Percentiles rank a stretch among this genome's conserved stretches.
Conservation (phyloP, 1,139 yeast species). For the Suhomyces ambrosiae region DNA sequence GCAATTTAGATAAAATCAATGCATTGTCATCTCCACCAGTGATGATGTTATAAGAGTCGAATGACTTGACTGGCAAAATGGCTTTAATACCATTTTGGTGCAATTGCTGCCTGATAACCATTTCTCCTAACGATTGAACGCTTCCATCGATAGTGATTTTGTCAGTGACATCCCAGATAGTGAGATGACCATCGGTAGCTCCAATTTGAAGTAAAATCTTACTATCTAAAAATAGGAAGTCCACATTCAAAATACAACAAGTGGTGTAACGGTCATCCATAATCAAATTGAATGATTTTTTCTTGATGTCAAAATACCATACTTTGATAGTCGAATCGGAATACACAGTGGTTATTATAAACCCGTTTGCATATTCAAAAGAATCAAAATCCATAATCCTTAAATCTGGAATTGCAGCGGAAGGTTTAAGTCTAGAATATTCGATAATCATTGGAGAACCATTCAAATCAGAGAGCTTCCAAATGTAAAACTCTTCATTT, state of each 20-base stretch:
- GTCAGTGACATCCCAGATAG: slow-evolving; percentile 56
- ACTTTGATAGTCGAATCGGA: slow-evolving; percentile 79
- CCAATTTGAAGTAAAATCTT: slow-evolving; percentile 51
- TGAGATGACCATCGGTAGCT: slow-evolving; percentile 81
- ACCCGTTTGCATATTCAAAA: slow-evolving; percentile 39
- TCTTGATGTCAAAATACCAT: slow-evolving; percentile 52
- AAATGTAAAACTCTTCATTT: slow-evolving; percentile 81
- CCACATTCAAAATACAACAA: slow-evolving; percentile 73
- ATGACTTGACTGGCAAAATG: slow-evolving; percentile 24
- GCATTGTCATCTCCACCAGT: slow-evolving; percentile 97
- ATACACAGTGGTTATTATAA: slow-evolving; percentile 68
- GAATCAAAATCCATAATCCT: slow-evolving; percentile 84
- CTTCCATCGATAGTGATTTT: not conserved
- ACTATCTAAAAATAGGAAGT: slow-evolving; percentile 39
- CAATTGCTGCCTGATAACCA: slow-evolving; percentile 49
- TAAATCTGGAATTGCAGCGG: slow-evolving; percentile 69
- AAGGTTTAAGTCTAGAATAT: slow-evolving; percentile 49
- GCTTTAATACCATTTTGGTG: slow-evolving; percentile 88
- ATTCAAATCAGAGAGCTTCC: slow-evolving; percentile 56
- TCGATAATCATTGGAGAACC: slow-evolving; percentile 47
- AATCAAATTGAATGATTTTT: slow-evolving; percentile 44
- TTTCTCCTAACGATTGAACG: slow-evolving; percentile 21
- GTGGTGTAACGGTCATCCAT: slow-evolving; percentile 59
- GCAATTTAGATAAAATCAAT: slow-evolving; percentile 48
- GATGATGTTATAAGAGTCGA: slow-evolving; percentile 35